Percentiles rank a stretch among this genome's conserved stretches.
Evolutionary conservation across 2,329 filamentous ascomycete species (phyloP).

Genomic region (Colletotrichum costaricense): DNA sequence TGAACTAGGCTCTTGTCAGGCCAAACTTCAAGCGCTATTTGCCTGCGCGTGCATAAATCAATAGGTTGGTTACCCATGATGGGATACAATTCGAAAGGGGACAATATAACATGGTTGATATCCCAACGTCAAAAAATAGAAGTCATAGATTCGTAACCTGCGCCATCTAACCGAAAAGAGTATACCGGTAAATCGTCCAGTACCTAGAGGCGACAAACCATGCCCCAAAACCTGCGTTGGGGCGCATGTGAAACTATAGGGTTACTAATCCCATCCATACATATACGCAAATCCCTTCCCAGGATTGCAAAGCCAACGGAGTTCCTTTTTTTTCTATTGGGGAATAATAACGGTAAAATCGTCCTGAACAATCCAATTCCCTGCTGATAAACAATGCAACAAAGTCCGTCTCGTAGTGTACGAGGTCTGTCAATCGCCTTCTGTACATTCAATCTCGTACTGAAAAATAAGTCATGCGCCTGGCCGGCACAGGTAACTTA

Average conservation of each 20-base stretch:
- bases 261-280: neutral
- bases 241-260: neutral
- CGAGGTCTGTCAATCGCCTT: slow-evolving; percentile 13
- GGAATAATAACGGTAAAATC: slow-evolving; percentile 19
- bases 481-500: slow-evolving; percentile 47
- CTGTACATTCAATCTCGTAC: slow-evolving; percentile 11
- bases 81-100: too few species aligned
- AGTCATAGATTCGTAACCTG: slow-evolving; percentile 16
- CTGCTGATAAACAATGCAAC: slow-evolving; percentile 3
- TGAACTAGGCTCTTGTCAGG: too few species aligned
- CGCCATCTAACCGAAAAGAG: neutral
- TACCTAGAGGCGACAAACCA: neutral
- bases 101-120: too few species aligned
- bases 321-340: slow-evolving; percentile 33
- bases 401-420: slow-evolving; percentile 3
- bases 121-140: neutral
- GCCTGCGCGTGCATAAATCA: too few species aligned
- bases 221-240: neutral
- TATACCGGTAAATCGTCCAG: neutral
- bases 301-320: neutral
- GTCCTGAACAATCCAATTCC: neutral
- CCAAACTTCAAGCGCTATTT: too few species aligned
- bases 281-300: neutral
- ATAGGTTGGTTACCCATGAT: too few species aligned
- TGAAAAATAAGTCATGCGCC: neutral